phyloP scores from a whole-genome alignment of 2,329 filamentous ascomycete genomes.

The Keithomyces neogunnii region DNA sequence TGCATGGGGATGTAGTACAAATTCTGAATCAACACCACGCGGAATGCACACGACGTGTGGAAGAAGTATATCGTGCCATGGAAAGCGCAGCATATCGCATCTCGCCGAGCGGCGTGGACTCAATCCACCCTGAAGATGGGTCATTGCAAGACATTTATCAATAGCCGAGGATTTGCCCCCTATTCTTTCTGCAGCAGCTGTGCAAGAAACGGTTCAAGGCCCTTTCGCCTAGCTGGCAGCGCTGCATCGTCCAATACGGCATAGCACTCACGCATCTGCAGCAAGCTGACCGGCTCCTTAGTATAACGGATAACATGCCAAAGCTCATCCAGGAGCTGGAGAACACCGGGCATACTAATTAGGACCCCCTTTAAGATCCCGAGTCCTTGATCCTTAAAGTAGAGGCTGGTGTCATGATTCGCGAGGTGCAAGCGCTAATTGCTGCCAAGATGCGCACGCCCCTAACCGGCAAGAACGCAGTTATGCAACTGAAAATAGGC shows the following conservation, averaged over 20 bases:
- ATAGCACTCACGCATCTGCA: slow-evolving; percentile 31
- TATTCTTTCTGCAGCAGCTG: slow-evolving; percentile 27
- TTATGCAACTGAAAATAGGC: slow-evolving; percentile 65
- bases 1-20: neutral
- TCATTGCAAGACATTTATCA: slow-evolving; percentile 2
- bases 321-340: slow-evolving; percentile 32
- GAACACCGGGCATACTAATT: slow-evolving; percentile 47
- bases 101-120: neutral
- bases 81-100: neutral
- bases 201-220: slow-evolving; percentile 6
- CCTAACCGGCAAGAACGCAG: slow-evolving; percentile 30
- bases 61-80: slow-evolving; percentile 1
- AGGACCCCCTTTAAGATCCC: slow-evolving; percentile 41
- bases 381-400: slow-evolving; percentile 58
- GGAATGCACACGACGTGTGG: neutral
- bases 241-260: slow-evolving; percentile 29
- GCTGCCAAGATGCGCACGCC: slow-evolving; percentile 45
- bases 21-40: slow-evolving; percentile 1
- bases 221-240: slow-evolving; percentile 24
- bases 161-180: slow-evolving; percentile 9
- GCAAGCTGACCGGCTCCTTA: slow-evolving; percentile 30
- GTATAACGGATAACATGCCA: slow-evolving; percentile 11
- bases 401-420: slow-evolving; percentile 53
- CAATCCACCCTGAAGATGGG: neutral
- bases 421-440: slow-evolving; percentile 50